Base-by-base conservation (phyloP, 495 filamentous ascomycete species). In the Cairneyella variabilis region DNA sequence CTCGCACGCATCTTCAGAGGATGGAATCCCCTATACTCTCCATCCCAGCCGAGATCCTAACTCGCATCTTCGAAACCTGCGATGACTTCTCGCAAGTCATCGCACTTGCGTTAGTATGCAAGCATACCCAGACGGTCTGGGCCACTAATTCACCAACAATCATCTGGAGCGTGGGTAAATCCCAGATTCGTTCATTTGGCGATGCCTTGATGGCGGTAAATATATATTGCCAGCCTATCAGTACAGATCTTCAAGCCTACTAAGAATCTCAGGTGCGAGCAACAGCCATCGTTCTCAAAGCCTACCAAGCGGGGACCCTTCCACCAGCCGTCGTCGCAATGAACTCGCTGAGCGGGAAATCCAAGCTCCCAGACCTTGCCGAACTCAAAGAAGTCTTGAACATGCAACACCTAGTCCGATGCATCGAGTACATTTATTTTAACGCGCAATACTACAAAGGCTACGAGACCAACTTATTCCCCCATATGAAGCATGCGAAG, bases 121-220 rank as follows among this genome's bases (percentile, higher is more conserved):
- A 45, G 37, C 39, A 36, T 37, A 45, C 41, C 18, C 32, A 53
- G 44, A n/a, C 39, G 8, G 51, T 28, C n/a, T 53, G 40, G 51
- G 39, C 45, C 16, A 25, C 23, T 21, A 46, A 25, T 38, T 34
- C 44, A 36, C 23, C 34, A 22, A 49, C 25, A 44, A 56, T 56
- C 26, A 49, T 56, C 37, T 56, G 53, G 53, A 56, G 25, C 12
- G 44, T 56, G 20, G 53, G n/a, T 16, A 42, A 17, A 23, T 32
- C 53, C 46, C 44, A 48, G 17, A 42, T 56, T 34, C 44, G 36
- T 14, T 48, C 45, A 41, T 56, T 56, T 56, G 44, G 49, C 36
- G 46, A 56, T 56, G 53, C 53, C 20, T 49, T 56, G 38, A 56
- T 56, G 45, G 53, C 53, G 27, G 53, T 56, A 44, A 43, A 26